Evolutionary conservation across 108 stramenopile species (phyloP), one percentile per base, ranked within the genome.

Genomic region (Thalassiosira profunda): DNA sequence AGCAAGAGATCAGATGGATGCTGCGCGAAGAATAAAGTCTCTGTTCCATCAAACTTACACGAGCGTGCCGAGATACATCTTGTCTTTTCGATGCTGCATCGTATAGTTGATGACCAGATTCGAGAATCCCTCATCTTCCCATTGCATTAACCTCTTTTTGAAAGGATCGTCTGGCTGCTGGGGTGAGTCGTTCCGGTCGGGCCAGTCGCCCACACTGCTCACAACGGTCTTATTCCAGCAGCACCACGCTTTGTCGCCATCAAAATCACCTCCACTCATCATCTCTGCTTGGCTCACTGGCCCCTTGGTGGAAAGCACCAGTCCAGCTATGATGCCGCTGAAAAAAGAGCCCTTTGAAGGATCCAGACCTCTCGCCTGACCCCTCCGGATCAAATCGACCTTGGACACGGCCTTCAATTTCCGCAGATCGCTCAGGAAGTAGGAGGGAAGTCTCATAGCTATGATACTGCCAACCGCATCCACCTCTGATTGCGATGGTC

Each of bases 181-280:
- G 14, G 3, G 7, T 42, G 38, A 2, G 2, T 18, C 26, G 14
- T 59, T 42, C 3, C 29, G 3, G 26, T 42, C 38, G 12, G 37
- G 18, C n/a, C 58, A 59, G 26, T 23, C 40, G 23, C 44, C 23
- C n/a, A 59, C 20, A 24, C 58, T 59, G 3, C 29, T 42, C 5
- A 59, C 58, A 4, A 41, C 9, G 12, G n/a, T 10, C 9, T 59
- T 42, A 42, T 59, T 59, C 58, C 58, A 59, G 58, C 58, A 59
- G 20, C 58, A 59, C 58, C 58, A 59, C 4, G 58, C 58, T 59
- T 41, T 26, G 44, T 42, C 76, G 1, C 76, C 76, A 49, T 78
- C 76, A 57, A 63, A 70, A 21, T 78, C 76, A 15, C 76, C 76
- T 21, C 76, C 76, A 48, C 49, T 63, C 70, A 71, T 70, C 53